Evolutionary conservation across 331 rosid species (phyloP).

Genomic region (Pyrus hybrid): DNA sequence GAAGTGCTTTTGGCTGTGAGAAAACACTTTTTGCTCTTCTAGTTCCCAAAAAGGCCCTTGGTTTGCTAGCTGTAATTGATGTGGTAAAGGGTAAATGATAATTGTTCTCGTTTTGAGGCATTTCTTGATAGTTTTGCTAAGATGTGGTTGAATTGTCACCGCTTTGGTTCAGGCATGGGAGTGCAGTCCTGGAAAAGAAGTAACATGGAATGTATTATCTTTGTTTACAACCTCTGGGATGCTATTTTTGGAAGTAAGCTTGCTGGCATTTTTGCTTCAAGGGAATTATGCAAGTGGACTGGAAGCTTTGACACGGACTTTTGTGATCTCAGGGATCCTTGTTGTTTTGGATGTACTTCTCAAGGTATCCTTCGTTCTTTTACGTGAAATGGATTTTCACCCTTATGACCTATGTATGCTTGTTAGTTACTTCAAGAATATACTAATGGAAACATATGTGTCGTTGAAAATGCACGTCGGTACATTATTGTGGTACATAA

Average conservation of each 20-base stretch:
- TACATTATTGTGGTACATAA: background rate
- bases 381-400: background rate
- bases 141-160: slow-evolving; percentile 14
- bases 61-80: background rate
- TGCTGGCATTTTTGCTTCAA: slow-evolving; percentile 85
- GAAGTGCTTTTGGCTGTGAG: background rate
- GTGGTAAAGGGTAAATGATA: background rate
- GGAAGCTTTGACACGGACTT: slow-evolving; percentile 74
- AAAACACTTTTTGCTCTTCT: background rate
- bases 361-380: slow-evolving; percentile 50
- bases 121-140: background rate
- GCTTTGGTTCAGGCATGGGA: slow-evolving; percentile 61
- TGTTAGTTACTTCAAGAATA: background rate
- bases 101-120: background rate
- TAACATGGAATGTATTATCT: slow-evolving; percentile 69
- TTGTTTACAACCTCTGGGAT: slow-evolving; percentile 81
- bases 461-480: background rate
- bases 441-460: background rate
- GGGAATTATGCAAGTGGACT: slow-evolving; percentile 67
- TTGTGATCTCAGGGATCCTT: slow-evolving; percentile 66
- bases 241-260: slow-evolving; percentile 94
- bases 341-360: slow-evolving; percentile 74
- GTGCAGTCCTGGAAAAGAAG: slow-evolving; percentile 64
- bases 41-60: background rate
- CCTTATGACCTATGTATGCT: background rate